These are phyloP conservation scores for Colletotrichum cordylinicola DNA, from an alignment of 2,329 filamentous ascomycete genomes.

Conservation along the genomic window DNA sequence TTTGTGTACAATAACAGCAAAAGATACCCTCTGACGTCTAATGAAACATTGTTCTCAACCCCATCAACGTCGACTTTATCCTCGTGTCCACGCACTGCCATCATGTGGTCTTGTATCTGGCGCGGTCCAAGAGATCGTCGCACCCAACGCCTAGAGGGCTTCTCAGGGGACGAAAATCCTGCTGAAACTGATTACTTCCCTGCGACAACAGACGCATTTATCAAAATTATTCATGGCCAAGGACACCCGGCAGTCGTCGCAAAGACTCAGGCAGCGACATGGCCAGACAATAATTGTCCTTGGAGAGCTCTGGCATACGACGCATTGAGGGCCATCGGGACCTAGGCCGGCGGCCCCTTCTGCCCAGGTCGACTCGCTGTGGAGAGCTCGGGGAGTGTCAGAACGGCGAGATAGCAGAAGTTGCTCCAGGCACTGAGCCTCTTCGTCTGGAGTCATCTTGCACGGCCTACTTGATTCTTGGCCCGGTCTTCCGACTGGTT, in stretches of 20 bases:
- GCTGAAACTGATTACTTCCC: conserved; percentile 88
- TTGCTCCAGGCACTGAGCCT: conserved; percentile 66
- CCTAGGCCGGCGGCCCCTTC: conserved; percentile 77
- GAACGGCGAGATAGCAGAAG: conserved; percentile 60
- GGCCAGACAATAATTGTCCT: conserved; percentile 95
- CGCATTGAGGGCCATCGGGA: conserved; percentile 78
- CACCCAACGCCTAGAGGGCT: background rate
- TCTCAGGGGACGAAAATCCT: conserved; percentile 80
- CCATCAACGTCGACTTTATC: background rate
- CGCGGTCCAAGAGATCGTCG: background rate
- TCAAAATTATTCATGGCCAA: conserved; percentile 97
- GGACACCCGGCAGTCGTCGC: conserved; percentile 92
- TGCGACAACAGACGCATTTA: conserved; percentile 92
- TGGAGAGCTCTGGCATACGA: conserved; percentile 88
- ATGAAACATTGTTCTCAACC: background rate
- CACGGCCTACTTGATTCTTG: conserved; percentile 31
- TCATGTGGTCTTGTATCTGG: background rate
- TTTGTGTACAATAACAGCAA: background rate
- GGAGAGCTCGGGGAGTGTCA: background rate
- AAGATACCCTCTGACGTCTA: conserved; percentile 1
- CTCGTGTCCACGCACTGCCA: background rate
- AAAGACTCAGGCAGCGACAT: conserved; percentile 91
- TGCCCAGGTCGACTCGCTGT: conserved; percentile 59
- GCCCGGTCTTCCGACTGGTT: conserved; percentile 44
- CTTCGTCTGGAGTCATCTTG: conserved; percentile 62